These are phyloP conservation scores for Starmera stellimalicola DNA, from an alignment of 1,139 yeast genomes.

Conservation along the genomic window DNA sequence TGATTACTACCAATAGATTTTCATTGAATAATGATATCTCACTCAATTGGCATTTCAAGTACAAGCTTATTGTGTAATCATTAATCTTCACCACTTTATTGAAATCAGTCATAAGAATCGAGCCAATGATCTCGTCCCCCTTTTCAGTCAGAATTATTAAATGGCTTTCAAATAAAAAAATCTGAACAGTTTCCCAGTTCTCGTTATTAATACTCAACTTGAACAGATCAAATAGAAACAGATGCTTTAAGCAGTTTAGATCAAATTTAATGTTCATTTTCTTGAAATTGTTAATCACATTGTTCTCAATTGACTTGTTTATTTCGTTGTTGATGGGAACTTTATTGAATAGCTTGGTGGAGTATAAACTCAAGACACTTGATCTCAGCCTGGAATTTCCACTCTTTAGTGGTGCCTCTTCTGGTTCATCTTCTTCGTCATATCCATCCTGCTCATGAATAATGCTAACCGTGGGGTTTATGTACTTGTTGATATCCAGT, in stretches of 20 bases:
- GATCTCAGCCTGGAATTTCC: too few species aligned
- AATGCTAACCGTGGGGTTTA: neutral
- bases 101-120: constrained; percentile 25
- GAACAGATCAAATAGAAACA: constrained; percentile 35
- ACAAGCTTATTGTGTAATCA: constrained; percentile 26
- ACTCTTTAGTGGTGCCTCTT: neutral
- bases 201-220: constrained; percentile 30
- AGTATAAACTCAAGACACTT: neutral
- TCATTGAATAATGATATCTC: constrained; percentile 33
- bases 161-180: constrained; percentile 32
- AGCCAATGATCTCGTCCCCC: constrained; percentile 29
- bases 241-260: constrained; percentile 20
- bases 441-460: neutral
- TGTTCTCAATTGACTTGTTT: constrained; percentile 8
- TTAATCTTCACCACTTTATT: constrained; percentile 21
- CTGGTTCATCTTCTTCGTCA: neutral
- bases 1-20: constrained; percentile 28
- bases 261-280: constrained; percentile 8
- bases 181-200: constrained; percentile 28
- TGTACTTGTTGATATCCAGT: too few species aligned
- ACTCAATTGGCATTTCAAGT: constrained; percentile 21
- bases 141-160: constrained; percentile 28
- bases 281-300: constrained; percentile 5
- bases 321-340: too few species aligned
- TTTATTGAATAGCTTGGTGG: neutral